Conservation (phyloP, 148 eudicot genomes). For the Chenopodium berlandieri region DNA sequence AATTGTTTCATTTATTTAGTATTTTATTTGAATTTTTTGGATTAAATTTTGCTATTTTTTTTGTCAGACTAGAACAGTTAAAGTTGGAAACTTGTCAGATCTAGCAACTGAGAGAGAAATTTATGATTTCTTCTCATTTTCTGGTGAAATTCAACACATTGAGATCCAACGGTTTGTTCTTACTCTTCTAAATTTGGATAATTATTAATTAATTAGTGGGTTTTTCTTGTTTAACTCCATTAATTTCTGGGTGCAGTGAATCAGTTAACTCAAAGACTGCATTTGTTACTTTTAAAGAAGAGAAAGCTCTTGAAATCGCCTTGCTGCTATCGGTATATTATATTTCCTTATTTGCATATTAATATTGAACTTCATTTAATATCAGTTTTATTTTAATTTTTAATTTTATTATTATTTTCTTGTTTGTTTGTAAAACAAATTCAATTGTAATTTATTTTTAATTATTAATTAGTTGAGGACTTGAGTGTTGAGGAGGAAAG, state of each 20-base stretch:
- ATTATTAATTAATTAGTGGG: slow-evolving; percentile 6
- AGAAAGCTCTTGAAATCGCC: slow-evolving; percentile 90
- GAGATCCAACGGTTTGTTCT: slow-evolving; percentile 61
- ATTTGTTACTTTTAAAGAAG: slow-evolving; percentile 81
- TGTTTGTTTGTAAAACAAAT: too few species aligned
- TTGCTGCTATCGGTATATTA: slow-evolving; percentile 70
- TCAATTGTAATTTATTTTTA: too few species aligned
- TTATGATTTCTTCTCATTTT: slow-evolving; percentile 86
- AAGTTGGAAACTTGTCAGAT: slow-evolving; percentile 84
- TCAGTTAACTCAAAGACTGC: slow-evolving; percentile 54
- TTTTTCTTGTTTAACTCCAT: background rate
- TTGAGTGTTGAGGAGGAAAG: too few species aligned
- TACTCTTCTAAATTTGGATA: background rate
- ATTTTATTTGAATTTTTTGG: background rate
- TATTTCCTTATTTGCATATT: background rate
- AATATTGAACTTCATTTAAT: background rate
- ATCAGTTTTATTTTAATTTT: background rate
- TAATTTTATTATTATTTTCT: too few species aligned
- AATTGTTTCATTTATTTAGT: background rate
- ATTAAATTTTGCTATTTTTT: background rate
- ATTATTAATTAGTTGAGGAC: too few species aligned
- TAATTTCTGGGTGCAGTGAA: slow-evolving; percentile 37
- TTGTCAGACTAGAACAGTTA: slow-evolving; percentile 65
- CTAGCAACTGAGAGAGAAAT: slow-evolving; percentile 87
- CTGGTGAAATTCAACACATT: slow-evolving; percentile 79